Percentiles rank a stretch among this genome's conserved stretches.
Conservation (phyloP, 2,329 filamentous ascomycete genomes). For the Pseudovirgaria hyperparasitica region DNA sequence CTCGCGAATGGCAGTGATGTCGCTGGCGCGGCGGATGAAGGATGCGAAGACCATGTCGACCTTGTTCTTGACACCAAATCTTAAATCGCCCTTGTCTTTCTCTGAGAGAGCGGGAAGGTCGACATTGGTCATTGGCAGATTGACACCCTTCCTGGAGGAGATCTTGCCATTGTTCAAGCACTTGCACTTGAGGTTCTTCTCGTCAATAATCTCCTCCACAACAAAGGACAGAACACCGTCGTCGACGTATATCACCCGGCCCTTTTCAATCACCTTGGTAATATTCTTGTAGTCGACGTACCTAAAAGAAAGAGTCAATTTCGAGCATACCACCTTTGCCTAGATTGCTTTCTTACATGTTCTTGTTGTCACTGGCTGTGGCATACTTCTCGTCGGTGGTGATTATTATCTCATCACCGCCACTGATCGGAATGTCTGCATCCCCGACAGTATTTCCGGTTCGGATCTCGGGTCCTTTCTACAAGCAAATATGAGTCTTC, state of each 20-base stretch:
- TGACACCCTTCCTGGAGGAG: slow-evolving; percentile 98
- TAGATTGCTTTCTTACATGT: slow-evolving; percentile 56
- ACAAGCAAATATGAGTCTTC: slow-evolving; percentile 8
- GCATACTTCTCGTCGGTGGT: slow-evolving; percentile 93
- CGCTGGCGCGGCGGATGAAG: slow-evolving; percentile 88
- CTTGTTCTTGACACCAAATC: slow-evolving; percentile 94
- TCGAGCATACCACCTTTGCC: not conserved
- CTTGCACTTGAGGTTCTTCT: slow-evolving; percentile 74
- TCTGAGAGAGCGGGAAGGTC: slow-evolving; percentile 94
- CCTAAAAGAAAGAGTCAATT: too few relatives aligned
- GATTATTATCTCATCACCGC: slow-evolving; percentile 80
- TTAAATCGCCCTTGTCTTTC: slow-evolving; percentile 91
- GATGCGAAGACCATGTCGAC: slow-evolving; percentile 99
- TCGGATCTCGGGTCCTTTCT: slow-evolving; percentile 78
- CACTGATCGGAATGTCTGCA: slow-evolving; percentile 66
- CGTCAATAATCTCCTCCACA: slow-evolving; percentile 75
- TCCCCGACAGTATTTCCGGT: slow-evolving; percentile 62
- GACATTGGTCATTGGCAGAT: slow-evolving; percentile 96
- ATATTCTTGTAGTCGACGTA: slow-evolving; percentile 99
- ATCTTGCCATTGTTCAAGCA: slow-evolving; percentile 98
- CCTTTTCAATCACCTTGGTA: slow-evolving; percentile 87
- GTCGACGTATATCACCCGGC: slow-evolving; percentile 94
- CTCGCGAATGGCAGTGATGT: slow-evolving; percentile 84
- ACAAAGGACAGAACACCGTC: slow-evolving; percentile 96
- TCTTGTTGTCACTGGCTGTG: slow-evolving; percentile 70